These are phyloP conservation scores for Saccharum spontaneum DNA, from an alignment of 176 grass and related monocot species.

Conservation along the genomic window DNA sequence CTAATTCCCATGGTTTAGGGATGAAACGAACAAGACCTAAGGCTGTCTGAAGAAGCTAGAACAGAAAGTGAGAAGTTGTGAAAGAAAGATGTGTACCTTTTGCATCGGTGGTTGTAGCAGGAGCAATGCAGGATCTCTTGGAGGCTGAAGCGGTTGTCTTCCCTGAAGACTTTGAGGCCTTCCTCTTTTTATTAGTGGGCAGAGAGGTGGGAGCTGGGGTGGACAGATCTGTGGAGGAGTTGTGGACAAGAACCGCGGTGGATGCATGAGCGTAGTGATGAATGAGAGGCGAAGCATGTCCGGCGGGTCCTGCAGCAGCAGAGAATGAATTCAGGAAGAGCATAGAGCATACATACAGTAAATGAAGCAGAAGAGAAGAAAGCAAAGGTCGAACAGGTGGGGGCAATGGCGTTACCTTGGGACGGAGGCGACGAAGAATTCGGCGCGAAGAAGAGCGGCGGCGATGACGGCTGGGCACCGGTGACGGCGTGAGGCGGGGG, in stretches of 20 bases:
- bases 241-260: conserved; percentile 29
- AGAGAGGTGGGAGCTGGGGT: conserved; percentile 39
- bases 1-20: too few species aligned
- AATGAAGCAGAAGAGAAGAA: background rate
- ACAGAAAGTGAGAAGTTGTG: too few species aligned
- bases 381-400: background rate
- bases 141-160: conserved; percentile 39
- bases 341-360: too few species aligned
- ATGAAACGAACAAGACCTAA: too few species aligned
- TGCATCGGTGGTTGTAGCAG: background rate
- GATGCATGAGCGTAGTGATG: conserved; percentile 44
- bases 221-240: conserved; percentile 25
- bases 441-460: conserved; percentile 41
- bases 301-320: conserved; percentile 28
- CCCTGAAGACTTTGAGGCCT: conserved; percentile 47
- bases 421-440: conserved; percentile 43
- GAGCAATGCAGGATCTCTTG: conserved; percentile 43
- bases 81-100: conserved; percentile 28
- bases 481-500: background rate
- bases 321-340: too few species aligned
- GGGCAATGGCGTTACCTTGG: background rate
- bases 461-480: conserved; percentile 42
- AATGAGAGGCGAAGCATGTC: conserved; percentile 41
- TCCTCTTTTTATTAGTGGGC: conserved; percentile 56
- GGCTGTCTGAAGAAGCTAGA: too few species aligned